Percentiles rank a stretch among this genome's conserved stretches.
These are phyloP conservation scores for Globisporangium iwayamae DNA, from an alignment of 352 stramenopile genomes.

Conservation along the genomic window DNA sequence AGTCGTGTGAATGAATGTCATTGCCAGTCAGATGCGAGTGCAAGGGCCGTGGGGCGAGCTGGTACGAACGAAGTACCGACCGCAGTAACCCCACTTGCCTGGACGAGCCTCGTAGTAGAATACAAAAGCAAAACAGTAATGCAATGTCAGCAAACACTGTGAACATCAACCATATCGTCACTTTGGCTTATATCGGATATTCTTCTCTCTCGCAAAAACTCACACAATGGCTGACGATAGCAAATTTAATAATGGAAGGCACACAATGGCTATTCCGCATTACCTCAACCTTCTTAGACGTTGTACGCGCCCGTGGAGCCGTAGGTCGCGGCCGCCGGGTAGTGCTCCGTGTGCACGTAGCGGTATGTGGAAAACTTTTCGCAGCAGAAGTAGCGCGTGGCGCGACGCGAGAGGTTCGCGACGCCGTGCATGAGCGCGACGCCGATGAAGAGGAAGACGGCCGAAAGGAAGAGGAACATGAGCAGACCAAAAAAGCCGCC, in stretches of 20 bases:
- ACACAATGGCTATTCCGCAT: neutral
- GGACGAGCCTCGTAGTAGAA: neutral
- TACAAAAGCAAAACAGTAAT: slow-evolving; percentile 9
- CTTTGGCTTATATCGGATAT: neutral
- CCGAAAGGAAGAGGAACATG: slow-evolving; percentile 41
- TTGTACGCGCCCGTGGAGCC: slow-evolving; percentile 25
- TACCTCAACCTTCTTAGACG: neutral
- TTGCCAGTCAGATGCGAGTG: neutral
- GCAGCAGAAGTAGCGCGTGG: slow-evolving; percentile 68
- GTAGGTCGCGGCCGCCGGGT: slow-evolving; percentile 27
- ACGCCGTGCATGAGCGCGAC: slow-evolving; percentile 53
- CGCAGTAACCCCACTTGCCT: neutral
- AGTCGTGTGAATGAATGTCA: neutral
- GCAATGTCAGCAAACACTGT: slow-evolving; percentile 1
- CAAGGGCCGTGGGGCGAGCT: neutral
- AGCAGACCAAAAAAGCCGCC: slow-evolving; percentile 33
- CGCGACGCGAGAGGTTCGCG: slow-evolving; percentile 34
- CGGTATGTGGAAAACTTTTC: slow-evolving; percentile 53
- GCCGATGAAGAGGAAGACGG: slow-evolving; percentile 45
- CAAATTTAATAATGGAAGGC: neutral
- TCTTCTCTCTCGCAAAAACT: neutral
- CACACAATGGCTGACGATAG: neutral
- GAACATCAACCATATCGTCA: slow-evolving; percentile 1
- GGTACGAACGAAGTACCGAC: slow-evolving; percentile 18
- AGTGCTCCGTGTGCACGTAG: slow-evolving; percentile 26